Percentiles rank a stretch among this genome's conserved stretches.
Evolutionary conservation across 2,329 filamentous ascomycete species (phyloP).

Genomic region (Diaporthe helianthi): DNA sequence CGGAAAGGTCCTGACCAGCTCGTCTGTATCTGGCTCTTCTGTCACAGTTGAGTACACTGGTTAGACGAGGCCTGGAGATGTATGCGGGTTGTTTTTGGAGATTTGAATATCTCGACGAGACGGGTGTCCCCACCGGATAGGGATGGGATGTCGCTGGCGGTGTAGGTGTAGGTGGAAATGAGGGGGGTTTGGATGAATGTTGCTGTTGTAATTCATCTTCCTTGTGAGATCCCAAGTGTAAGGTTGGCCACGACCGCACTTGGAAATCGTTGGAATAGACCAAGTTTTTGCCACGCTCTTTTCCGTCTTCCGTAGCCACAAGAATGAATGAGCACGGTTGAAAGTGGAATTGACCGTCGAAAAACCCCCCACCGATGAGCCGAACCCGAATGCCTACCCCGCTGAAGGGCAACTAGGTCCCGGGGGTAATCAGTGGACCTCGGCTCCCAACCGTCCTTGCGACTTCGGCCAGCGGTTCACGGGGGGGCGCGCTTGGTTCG

Average conservation of each 20-base stretch:
- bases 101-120: too few species aligned
- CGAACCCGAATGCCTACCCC: conserved; percentile 14
- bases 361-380: background rate
- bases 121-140: background rate
- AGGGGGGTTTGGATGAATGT: background rate
- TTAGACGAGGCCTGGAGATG: background rate
- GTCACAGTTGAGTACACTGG: conserved; percentile 52
- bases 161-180: background rate
- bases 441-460: conserved; percentile 19
- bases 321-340: background rate
- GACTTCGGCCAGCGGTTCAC: conserved; percentile 1
- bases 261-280: background rate
- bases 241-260: background rate
- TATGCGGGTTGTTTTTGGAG: background rate
- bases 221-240: too few species aligned
- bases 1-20: conserved; percentile 61
- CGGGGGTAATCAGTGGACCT: conserved; percentile 12
- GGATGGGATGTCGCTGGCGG: background rate
- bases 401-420: background rate
- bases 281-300: background rate
- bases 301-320: background rate
- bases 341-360: too few species aligned
- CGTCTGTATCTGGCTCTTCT: conserved; percentile 35
- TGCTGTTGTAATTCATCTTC: conserved; percentile 4
- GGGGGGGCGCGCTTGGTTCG: too few species aligned